A percentile compares a stretch with the other conserved stretches of the same genome.
Evolutionary conservation across 768 basidiomycete species (phyloP).

Genomic region (Rhodotorula paludigena): DNA sequence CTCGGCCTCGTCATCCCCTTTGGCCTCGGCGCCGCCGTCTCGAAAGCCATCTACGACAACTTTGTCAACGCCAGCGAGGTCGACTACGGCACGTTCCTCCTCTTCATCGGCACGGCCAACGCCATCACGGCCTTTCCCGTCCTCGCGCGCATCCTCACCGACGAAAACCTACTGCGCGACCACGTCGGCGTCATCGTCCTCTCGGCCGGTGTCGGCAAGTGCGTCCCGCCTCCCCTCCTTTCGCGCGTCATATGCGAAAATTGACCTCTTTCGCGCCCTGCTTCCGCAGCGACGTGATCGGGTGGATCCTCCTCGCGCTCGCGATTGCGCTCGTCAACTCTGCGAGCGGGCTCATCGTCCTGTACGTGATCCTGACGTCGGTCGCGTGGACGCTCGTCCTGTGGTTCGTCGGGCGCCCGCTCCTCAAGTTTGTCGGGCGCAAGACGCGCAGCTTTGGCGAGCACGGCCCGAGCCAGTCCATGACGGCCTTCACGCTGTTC

Average conservation of each 20-base stretch:
- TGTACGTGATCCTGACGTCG: slow-evolving; percentile 68
- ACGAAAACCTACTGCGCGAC: slow-evolving; percentile 74
- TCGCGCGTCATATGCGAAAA: too few relatives aligned
- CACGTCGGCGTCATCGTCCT: slow-evolving; percentile 75
- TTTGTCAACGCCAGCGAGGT: slow-evolving; percentile 53
- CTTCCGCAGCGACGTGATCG: slow-evolving; percentile 57
- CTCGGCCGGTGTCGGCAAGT: slow-evolving; percentile 66
- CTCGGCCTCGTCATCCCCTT: slow-evolving; percentile 72
- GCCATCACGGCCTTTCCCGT: slow-evolving; percentile 55
- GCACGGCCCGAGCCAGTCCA: slow-evolving; percentile 62
- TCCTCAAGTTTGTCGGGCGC: slow-evolving; percentile 61
- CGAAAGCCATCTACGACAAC: slow-evolving; percentile 67
- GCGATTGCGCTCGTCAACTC: slow-evolving; percentile 81
- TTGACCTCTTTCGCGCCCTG: too few relatives aligned
- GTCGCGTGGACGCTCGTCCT: slow-evolving; percentile 51
- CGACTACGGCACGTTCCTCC: slow-evolving; percentile 72
- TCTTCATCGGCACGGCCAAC: slow-evolving; percentile 79
- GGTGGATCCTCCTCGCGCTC: slow-evolving; percentile 81
- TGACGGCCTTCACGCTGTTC: slow-evolving; percentile 60
- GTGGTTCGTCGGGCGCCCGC: slow-evolving; percentile 31
- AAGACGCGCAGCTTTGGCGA: slow-evolving; percentile 67
- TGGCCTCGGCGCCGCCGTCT: slow-evolving; percentile 69
- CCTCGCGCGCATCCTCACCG: slow-evolving; percentile 63
- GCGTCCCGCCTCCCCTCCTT: neutral
- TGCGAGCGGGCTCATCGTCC: slow-evolving; percentile 63